Evolutionary conservation across 176 grass and related monocot genomes (phyloP).

Genomic region (Areca catechu): DNA sequence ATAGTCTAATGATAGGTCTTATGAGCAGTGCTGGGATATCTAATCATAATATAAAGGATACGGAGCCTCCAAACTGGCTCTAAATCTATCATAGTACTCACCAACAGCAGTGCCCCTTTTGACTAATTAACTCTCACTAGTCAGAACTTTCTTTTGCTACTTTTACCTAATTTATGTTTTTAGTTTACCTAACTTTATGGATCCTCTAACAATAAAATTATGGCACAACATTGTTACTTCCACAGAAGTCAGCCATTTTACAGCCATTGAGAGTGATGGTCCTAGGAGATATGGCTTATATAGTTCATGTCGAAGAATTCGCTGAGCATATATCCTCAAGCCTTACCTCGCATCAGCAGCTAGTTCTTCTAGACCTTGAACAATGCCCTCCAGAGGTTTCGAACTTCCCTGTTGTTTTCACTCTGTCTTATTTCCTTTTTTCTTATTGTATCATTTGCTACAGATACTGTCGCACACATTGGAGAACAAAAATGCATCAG

Average conservation of each 20-base stretch:
- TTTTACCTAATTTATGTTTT: background rate
- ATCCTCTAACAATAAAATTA: background rate
- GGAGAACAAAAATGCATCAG: conserved; percentile 29
- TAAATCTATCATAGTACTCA: no score
- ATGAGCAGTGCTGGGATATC: no score
- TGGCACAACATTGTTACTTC: background rate
- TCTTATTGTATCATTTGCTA: conserved; percentile 7
- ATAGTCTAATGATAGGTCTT: no score
- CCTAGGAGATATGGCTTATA: conserved; percentile 65
- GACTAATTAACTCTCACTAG: no score
- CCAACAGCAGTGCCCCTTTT: no score
- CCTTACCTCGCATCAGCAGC: conserved; percentile 29
- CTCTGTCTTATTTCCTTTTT: conserved; percentile 6
- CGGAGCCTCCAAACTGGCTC: no score
- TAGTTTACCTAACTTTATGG: background rate
- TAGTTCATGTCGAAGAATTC: conserved; percentile 63
- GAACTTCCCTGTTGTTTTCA: background rate
- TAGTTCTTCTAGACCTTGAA: conserved; percentile 68
- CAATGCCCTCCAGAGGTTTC: conserved; percentile 36
- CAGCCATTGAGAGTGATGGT: conserved; percentile 64
- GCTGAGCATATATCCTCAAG: conserved; percentile 45
- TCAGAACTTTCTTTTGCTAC: no score
- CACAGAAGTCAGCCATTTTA: conserved; percentile 58
- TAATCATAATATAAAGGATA: no score
- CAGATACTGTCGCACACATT: conserved; percentile 41